Base-by-base conservation (phyloP, 129 eudicot genomes). In the Mikania micrantha region DNA sequence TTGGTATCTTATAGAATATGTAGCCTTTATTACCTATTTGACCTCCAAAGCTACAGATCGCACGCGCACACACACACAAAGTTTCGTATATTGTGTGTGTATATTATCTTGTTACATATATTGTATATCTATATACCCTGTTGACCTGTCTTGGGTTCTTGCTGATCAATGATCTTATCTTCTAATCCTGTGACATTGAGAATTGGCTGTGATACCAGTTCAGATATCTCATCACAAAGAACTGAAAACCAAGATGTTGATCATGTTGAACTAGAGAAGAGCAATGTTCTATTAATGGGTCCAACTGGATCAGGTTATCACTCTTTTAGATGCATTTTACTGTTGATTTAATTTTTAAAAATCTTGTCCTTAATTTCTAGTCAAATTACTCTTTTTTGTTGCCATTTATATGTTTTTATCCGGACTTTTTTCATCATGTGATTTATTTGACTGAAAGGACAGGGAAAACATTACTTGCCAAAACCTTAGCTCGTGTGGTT, bases 401-500 rank as follows among this genome's bases (percentile, higher is more conserved):
- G 48, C 39, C 32, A 16, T 41, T 36, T 32, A 11, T 65, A 54
- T 62, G 54, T n/a, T 66, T 24, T 21, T 48, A 34, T 60, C 53
- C 67, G 76, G 72, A 84, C 69, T 52, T 21, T 21, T 21, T 56
- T 16, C 71, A 53, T 45, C 60, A 35, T 56, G 35, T 67, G 44
- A 76, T 76, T 47, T 64, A 49, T 64, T 57, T 42, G 11, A 42
- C 32, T 66, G 13, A 53, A 72, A 76, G 92, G 86, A 79, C 82
- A 91, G 97, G 97, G 31, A 91, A 91, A 65, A 91, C 97, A 25
- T 79, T 91, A 68, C 96, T 91, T 24, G 98, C 98, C 41, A 91
- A 91, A 78, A 88, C 94, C 22, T 85, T 91, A 24, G 98, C 98
- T 64, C 91, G 98, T 54, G 81, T 88, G 38, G 98, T 91, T 73